Conservation (phyloP, 192 early-diverging fungal genomes). For the Backusella sp. region DNA sequence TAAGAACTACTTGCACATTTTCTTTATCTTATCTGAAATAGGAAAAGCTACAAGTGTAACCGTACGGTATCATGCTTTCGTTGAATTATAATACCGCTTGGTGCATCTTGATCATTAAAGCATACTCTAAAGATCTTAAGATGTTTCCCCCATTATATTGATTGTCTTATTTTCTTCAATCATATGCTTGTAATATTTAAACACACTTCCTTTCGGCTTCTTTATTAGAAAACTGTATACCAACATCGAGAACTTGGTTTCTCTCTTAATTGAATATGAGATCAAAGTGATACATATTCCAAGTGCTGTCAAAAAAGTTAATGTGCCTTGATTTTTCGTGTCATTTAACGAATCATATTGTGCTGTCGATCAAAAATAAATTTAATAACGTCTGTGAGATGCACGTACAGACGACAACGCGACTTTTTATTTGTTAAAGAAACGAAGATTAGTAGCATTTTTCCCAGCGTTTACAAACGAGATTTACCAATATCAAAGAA, state of each 20-base stretch:
- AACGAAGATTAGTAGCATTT: not conserved
- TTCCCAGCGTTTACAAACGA: not conserved
- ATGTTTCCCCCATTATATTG: not conserved
- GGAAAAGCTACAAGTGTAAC: not conserved
- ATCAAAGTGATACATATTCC: not conserved
- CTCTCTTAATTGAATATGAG: not conserved
- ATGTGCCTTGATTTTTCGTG: slow-evolving; percentile 2
- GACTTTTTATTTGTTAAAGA: not conserved
- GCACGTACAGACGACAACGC: not conserved
- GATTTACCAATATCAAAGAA: not conserved
- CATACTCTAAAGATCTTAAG: not conserved
- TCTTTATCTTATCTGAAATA: not conserved
- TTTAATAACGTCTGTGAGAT: not conserved
- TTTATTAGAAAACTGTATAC: not conserved
- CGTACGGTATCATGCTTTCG: not conserved
- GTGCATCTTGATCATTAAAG: not conserved
- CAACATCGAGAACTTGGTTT: not conserved
- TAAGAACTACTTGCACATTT: not conserved
- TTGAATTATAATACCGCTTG: not conserved
- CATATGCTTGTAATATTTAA: not conserved
- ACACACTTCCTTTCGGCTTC: not conserved
- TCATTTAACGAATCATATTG: not conserved
- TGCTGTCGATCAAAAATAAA: slow-evolving; percentile 1
- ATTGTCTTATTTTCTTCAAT: not conserved
- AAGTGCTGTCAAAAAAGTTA: slow-evolving; percentile 6